phyloP scores from a whole-genome alignment of 2,329 filamentous ascomycete genomes.

The Calonectria multiphialidica region DNA sequence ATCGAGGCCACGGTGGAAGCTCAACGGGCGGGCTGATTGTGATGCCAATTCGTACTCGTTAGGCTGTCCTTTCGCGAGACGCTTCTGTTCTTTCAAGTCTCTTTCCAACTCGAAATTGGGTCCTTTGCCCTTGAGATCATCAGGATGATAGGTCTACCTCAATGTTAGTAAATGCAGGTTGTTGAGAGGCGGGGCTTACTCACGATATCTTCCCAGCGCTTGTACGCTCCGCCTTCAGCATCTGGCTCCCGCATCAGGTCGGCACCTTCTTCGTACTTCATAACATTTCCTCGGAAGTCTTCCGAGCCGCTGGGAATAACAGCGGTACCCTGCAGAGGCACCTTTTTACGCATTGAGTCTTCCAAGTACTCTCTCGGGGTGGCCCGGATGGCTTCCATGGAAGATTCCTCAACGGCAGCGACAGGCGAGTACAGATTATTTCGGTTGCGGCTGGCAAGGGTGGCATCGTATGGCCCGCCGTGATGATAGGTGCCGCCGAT shows the following conservation, averaged over 20 bases:
- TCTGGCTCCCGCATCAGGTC: slow-evolving; percentile 84
- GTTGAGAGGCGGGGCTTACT: slow-evolving; percentile 48
- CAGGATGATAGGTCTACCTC: slow-evolving; percentile 74
- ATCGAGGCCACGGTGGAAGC: slow-evolving; percentile 60
- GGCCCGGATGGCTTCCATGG: slow-evolving; percentile 81
- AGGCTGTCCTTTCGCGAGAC: slow-evolving; percentile 47
- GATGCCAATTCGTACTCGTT: slow-evolving; percentile 64
- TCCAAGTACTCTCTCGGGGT: slow-evolving; percentile 83
- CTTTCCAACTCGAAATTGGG: slow-evolving; percentile 79
- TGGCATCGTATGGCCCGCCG: slow-evolving; percentile 90
- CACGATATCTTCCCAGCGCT: slow-evolving; percentile 80
- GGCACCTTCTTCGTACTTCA: slow-evolving; percentile 87
- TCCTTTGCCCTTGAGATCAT: slow-evolving; percentile 86
- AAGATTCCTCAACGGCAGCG: slow-evolving; percentile 79
- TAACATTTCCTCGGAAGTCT: slow-evolving; percentile 76
- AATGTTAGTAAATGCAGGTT: slow-evolving; percentile 16
- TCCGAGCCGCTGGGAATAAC: slow-evolving; percentile 78
- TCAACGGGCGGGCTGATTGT: slow-evolving; percentile 33
- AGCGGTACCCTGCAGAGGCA: slow-evolving; percentile 85
- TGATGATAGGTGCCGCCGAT: slow-evolving; percentile 82
- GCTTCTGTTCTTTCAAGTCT: slow-evolving; percentile 70
- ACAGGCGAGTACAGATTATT: slow-evolving; percentile 75
- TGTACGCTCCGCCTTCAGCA: slow-evolving; percentile 79
- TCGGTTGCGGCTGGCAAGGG: slow-evolving; percentile 79
- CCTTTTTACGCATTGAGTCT: slow-evolving; percentile 79